Conservation (phyloP, 202 grass and related monocot genomes). For the Brachypodium distachyon region DNA sequence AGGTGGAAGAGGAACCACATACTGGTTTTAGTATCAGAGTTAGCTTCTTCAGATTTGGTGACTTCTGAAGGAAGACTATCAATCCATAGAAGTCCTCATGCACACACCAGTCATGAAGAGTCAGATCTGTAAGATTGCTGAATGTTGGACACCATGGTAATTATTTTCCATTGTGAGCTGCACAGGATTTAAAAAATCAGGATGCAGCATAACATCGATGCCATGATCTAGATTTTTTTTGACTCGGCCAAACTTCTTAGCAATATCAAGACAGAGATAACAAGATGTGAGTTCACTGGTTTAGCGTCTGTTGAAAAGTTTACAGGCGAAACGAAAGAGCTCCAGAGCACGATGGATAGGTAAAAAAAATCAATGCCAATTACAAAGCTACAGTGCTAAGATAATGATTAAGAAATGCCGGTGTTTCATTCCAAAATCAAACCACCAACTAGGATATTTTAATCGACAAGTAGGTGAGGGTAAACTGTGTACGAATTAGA, state of each 20-base stretch:
- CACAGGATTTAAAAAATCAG: neutral
- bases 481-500: neutral
- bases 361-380: neutral
- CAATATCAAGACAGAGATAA: neutral
- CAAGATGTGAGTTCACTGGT: neutral
- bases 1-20: neutral
- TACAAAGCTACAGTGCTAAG: neutral
- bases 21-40: neutral
- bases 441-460: neutral
- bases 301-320: neutral
- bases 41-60: conserved; percentile 6
- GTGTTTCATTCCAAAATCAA: neutral
- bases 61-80: conserved; percentile 23
- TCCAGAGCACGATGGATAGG: neutral
- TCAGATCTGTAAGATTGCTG: conserved; percentile 8
- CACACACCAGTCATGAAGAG: neutral
- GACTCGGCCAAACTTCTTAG: neutral
- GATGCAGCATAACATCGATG: neutral
- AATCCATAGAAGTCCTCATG: neutral
- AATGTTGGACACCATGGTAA: conserved; percentile 6
- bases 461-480: neutral
- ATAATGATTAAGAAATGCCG: neutral
- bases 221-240: neutral
- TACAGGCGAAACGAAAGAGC: neutral
- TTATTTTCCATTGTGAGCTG: neutral